Evolutionary conservation across 2,329 filamentous ascomycete species (phyloP).

Genomic region (Anthostomella pinea): DNA sequence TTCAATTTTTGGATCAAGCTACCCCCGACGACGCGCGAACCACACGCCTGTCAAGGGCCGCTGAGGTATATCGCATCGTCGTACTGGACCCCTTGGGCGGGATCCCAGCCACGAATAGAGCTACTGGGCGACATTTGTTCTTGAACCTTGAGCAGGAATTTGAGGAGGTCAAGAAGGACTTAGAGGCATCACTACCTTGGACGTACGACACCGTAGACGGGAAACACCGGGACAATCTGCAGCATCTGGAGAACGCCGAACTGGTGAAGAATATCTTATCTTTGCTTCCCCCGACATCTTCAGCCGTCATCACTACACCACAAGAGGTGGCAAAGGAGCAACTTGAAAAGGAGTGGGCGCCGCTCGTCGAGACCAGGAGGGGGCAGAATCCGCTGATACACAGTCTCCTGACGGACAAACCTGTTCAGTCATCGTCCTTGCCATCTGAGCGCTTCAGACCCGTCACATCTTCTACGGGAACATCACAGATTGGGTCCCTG

Average conservation of each 20-base stretch:
- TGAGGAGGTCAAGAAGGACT: conserved; percentile 60
- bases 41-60: conserved; percentile 36
- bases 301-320: conserved; percentile 85
- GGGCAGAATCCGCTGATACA: conserved; percentile 84
- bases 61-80: conserved; percentile 74
- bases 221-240: conserved; percentile 30
- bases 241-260: conserved; percentile 66
- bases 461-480: conserved; percentile 35
- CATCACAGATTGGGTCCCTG: conserved; percentile 37
- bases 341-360: conserved; percentile 49
- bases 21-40: conserved; percentile 39
- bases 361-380: conserved; percentile 47
- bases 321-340: conserved; percentile 66
- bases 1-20: conserved; percentile 46
- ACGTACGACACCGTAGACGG: conserved; percentile 19
- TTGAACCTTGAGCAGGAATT: conserved; percentile 94
- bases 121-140: conserved; percentile 72
- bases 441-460: conserved; percentile 64
- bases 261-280: conserved; percentile 68
- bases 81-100: conserved; percentile 84
- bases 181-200: conserved; percentile 36
- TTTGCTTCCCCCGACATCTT: conserved; percentile 78
- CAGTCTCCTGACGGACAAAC: conserved; percentile 93
- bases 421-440: conserved; percentile 85
- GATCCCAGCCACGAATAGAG: conserved; percentile 64